phyloP scores from a whole-genome alignment of 2,329 filamentous ascomycete genomes.

The Elsinoe necatrix region DNA sequence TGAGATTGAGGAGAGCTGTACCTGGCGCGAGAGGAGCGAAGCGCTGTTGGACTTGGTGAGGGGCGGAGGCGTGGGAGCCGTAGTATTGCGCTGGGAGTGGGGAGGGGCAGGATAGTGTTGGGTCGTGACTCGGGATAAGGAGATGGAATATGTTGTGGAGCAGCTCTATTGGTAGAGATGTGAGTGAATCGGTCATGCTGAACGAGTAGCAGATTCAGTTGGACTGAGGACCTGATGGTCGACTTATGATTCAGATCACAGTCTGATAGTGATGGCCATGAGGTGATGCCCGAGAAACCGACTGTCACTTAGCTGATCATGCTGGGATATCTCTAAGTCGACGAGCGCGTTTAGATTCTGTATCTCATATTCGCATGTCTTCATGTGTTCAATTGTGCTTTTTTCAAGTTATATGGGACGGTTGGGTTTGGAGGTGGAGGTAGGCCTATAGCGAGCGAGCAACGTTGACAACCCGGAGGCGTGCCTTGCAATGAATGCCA shows the following conservation, averaged over 20 bases:
- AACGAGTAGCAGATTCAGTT: neutral
- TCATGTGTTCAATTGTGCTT: too few relatives aligned
- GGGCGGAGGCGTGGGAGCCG: constrained; percentile 17
- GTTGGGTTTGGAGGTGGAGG: neutral
- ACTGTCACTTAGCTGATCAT: too few relatives aligned
- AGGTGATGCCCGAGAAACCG: too few relatives aligned
- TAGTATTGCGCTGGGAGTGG: neutral
- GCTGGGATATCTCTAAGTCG: too few relatives aligned
- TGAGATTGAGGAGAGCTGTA: constrained; percentile 21
- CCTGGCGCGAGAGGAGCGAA: neutral
- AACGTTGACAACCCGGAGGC: too few relatives aligned
- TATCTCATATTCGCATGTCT: too few relatives aligned
- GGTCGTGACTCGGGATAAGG: constrained; percentile 23
- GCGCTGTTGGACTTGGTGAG: constrained; percentile 7
- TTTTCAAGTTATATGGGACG: neutral
- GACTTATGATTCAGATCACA: too few relatives aligned
- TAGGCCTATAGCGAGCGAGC: too few relatives aligned
- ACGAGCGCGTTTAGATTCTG: too few relatives aligned
- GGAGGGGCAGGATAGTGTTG: neutral
- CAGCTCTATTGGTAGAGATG: constrained; percentile 24
- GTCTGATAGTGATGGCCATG: too few relatives aligned
- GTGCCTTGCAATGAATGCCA: too few relatives aligned
- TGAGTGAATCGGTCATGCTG: constrained; percentile 17
- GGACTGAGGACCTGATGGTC: too few relatives aligned
- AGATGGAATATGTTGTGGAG: constrained; percentile 25